Conservation (phyloP, 495 filamentous ascomycete species). For the Penicillium desertorum region DNA sequence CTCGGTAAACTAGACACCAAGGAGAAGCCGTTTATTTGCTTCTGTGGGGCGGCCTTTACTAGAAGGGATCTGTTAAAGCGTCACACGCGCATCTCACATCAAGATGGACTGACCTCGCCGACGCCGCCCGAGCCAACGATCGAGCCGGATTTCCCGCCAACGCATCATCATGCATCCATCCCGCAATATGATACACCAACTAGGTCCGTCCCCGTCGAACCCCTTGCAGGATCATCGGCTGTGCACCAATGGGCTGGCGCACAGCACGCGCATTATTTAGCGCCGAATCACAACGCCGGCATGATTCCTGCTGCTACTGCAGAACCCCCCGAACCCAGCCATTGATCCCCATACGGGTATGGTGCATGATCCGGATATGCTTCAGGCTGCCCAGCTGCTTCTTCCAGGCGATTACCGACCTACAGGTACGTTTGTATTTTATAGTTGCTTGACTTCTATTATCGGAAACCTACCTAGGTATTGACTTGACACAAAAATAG, state of each 20-base stretch:
- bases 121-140: slow-evolving; percentile 27
- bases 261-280: slow-evolving; percentile 30
- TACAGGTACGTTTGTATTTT: slow-evolving; percentile 17
- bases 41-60: slow-evolving; percentile 55
- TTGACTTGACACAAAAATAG: slow-evolving; percentile 19
- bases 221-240: slow-evolving; percentile 28
- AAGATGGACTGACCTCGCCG: slow-evolving; percentile 36
- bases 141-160: slow-evolving; percentile 20
- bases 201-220: slow-evolving; percentile 22
- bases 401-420: slow-evolving; percentile 38
- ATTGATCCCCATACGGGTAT: slow-evolving; percentile 25
- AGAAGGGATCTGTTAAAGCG: slow-evolving; percentile 54
- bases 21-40: slow-evolving; percentile 55
- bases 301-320: slow-evolving; percentile 22
- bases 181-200: slow-evolving; percentile 28
- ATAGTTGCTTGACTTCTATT: not conserved
- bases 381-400: slow-evolving; percentile 43
- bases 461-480: not conserved
- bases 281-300: slow-evolving; percentile 21
- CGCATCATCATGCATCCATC: slow-evolving; percentile 21
- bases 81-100: slow-evolving; percentile 48
- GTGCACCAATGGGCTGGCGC: slow-evolving; percentile 36
- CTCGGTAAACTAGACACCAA: slow-evolving; percentile 44
- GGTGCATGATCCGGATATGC: slow-evolving; percentile 40
- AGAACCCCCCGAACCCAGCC: slow-evolving; percentile 12